Percentiles rank a stretch among this genome's conserved stretches.
Conservation (phyloP, 345 rosid genomes). For the Euphorbia tirucalli region DNA sequence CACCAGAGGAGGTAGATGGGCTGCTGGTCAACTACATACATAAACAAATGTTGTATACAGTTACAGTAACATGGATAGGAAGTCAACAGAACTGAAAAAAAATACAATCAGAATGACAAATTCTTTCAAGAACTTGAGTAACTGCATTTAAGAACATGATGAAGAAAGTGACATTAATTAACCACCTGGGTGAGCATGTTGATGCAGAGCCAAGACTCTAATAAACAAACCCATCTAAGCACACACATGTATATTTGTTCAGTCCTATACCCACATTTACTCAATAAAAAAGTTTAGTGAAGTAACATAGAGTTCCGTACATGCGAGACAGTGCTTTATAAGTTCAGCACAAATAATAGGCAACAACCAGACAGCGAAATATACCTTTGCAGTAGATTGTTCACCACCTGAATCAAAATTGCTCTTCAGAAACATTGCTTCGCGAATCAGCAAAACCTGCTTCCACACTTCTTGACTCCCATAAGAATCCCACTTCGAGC, state of each 20-base stretch:
- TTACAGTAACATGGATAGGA: neutral
- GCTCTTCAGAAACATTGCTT: slow-evolving; percentile 37
- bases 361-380: slow-evolving; percentile 2
- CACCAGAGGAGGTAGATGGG: neutral
- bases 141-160: neutral
- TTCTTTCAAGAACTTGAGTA: neutral
- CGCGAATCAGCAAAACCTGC: slow-evolving; percentile 64
- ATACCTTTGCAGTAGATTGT: slow-evolving; percentile 54
- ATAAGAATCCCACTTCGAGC: slow-evolving; percentile 60
- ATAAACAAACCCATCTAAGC: neutral
- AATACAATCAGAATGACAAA: neutral
- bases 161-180: neutral
- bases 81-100: neutral
- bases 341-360: neutral
- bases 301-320: neutral
- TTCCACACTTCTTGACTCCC: slow-evolving; percentile 68
- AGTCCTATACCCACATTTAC: no score
- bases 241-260: neutral
- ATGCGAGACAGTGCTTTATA: neutral
- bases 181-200: neutral
- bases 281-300: neutral
- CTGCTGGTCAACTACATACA: neutral
- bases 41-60: neutral
- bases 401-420: slow-evolving; percentile 36
- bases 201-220: neutral